Conservation (phyloP, 2,329 filamentous ascomycete genomes). For the Fusarium tjaetaba region DNA sequence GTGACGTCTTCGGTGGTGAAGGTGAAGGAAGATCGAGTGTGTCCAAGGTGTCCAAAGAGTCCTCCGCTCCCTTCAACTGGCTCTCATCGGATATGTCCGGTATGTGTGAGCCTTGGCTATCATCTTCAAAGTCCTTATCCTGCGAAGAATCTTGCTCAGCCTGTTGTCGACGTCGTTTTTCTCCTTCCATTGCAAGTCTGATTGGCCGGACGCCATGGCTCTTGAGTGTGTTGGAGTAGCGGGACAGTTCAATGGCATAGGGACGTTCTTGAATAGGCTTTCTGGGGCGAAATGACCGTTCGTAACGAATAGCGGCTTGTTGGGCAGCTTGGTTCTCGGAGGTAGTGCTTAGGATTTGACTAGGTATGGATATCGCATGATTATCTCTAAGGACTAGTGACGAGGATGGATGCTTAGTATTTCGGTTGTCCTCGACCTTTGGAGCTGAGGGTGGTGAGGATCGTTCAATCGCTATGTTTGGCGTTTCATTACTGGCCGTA, state of each 20-base stretch:
- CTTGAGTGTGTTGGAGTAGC: conserved; percentile 63
- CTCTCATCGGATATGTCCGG: conserved; percentile 50
- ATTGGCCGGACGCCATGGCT: conserved; percentile 65
- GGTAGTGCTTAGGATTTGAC: conserved; percentile 25
- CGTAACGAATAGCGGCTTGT: conserved; percentile 48
- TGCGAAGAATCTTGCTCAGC: conserved; percentile 59
- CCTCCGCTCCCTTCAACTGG: conserved; percentile 40
- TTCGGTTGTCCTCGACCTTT: conserved; percentile 29
- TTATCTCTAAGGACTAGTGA: neutral
- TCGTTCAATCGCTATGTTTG: conserved; percentile 50
- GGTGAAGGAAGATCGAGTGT: conserved; percentile 41
- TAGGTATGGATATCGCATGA: conserved; percentile 14
- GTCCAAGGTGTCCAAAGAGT: conserved; percentile 31
- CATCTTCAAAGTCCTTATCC: conserved; percentile 63
- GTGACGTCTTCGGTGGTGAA: conserved; percentile 46
- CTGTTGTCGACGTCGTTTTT: conserved; percentile 48
- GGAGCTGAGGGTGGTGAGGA: conserved; percentile 46
- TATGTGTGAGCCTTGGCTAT: conserved; percentile 56
- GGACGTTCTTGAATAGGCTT: conserved; percentile 71
- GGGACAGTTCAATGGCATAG: conserved; percentile 65
- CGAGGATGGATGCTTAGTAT: neutral
- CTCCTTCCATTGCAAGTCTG: conserved; percentile 50
- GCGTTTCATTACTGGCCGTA: conserved; percentile 48
- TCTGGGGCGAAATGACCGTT: conserved; percentile 65
- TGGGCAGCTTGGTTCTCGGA: conserved; percentile 37